A percentile compares a stretch with the other conserved stretches of the same genome.
These are phyloP conservation scores for Trapa bicornis DNA, from an alignment of 345 rosid genomes.

Conservation along the genomic window DNA sequence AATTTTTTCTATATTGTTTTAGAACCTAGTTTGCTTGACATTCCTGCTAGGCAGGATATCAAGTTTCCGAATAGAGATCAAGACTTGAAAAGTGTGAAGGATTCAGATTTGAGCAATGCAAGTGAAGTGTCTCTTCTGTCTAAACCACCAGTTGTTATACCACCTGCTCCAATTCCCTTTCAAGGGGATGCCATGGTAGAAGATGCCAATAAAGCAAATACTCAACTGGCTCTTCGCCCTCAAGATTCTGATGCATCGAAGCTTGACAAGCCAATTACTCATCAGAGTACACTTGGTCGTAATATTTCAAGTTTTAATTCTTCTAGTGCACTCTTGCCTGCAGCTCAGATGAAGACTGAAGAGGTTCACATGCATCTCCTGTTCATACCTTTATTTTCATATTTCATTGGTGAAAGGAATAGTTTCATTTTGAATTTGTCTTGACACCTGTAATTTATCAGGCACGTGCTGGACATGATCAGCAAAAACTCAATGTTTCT, in stretches of 20 bases:
- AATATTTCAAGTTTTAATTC: slow-evolving; percentile 27
- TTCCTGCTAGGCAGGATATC: slow-evolving; percentile 55
- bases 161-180: slow-evolving; percentile 27
- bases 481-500: not conserved
- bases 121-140: slow-evolving; percentile 59
- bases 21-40: slow-evolving; percentile 90
- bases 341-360: slow-evolving; percentile 49
- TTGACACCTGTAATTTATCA: not conserved
- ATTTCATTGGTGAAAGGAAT: not conserved
- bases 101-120: slow-evolving; percentile 27
- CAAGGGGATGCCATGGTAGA: slow-evolving; percentile 73
- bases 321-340: slow-evolving; percentile 23
- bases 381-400: not conserved
- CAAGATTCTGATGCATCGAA: slow-evolving; percentile 37
- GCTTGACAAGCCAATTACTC: slow-evolving; percentile 32
- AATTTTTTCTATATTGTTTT: slow-evolving; percentile 6
- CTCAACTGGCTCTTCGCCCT: slow-evolving; percentile 16
- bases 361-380: slow-evolving; percentile 41
- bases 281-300: slow-evolving; percentile 31
- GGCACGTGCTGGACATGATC: slow-evolving; percentile 12
- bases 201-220: slow-evolving; percentile 22
- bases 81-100: slow-evolving; percentile 13
- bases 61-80: slow-evolving; percentile 21
- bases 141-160: slow-evolving; percentile 32
- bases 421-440: slow-evolving; percentile 4